Evolutionary conservation across 2,329 filamentous ascomycete species (phyloP).

Genomic region (Cercospora sojina): DNA sequence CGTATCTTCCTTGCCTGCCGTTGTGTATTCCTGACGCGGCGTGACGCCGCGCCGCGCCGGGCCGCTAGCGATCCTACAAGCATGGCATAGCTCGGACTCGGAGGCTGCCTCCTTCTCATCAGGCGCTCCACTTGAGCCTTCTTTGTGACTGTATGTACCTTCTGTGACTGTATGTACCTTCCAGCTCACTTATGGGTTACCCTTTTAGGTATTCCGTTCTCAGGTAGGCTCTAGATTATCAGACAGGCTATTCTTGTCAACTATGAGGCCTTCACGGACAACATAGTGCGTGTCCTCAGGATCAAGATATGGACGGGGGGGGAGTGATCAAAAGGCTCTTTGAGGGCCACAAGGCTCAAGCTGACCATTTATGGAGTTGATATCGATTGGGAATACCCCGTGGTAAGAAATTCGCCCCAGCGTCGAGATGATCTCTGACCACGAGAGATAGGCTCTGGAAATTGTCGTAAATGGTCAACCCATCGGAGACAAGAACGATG

Average conservation of each 20-base stretch:
- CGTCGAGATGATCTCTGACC: background rate
- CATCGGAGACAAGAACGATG: background rate
- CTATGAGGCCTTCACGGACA: background rate
- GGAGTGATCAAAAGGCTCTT: background rate
- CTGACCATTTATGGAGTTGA: background rate
- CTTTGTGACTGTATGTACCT: no score
- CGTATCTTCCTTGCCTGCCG: no score
- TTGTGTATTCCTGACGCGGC: no score
- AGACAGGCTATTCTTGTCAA: background rate
- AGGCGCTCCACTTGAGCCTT: no score
- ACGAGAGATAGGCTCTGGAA: background rate
- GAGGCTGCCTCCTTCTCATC: no score
- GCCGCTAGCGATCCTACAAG: no score
- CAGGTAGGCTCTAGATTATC: background rate
- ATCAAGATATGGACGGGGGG: background rate
- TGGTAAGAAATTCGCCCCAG: background rate
- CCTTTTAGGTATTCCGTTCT: no score
- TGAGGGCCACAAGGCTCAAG: background rate
- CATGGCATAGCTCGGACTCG: no score
- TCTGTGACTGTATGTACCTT: no score
- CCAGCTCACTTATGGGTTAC: no score
- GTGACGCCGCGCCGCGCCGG: no score
- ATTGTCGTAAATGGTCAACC: background rate
- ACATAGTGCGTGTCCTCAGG: background rate
- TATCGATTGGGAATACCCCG: background rate